Percentiles rank a stretch among this genome's conserved stretches.
Evolutionary conservation across 208 protist genomes (phyloP).

Genomic region (Leishmania aethiopica): DNA sequence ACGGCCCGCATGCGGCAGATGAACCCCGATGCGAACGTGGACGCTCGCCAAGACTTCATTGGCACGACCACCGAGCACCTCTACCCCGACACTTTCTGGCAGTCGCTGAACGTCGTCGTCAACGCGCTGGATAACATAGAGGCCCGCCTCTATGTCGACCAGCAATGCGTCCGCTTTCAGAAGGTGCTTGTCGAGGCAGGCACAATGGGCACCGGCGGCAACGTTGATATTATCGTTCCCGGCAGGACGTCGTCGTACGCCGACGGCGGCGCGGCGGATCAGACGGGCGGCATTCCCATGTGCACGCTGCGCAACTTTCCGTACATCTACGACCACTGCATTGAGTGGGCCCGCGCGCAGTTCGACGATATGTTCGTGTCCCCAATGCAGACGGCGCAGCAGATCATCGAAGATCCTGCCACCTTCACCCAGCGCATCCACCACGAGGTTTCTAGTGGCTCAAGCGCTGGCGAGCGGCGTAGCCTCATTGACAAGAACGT

Average conservation of each 20-base stretch:
- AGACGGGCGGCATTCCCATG: constrained; percentile 97
- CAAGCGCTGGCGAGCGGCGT: constrained; percentile 71
- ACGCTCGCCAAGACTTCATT: constrained; percentile 91
- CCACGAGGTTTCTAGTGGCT: constrained; percentile 56
- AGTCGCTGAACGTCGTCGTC: constrained; percentile 93
- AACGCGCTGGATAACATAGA: constrained; percentile 99
- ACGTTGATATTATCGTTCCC: constrained; percentile 98
- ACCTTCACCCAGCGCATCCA: constrained; percentile 69
- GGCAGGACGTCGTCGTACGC: constrained; percentile 98
- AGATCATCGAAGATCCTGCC: constrained; percentile 80
- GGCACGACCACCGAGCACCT: constrained; percentile 95
- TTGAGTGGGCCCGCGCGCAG: constrained; percentile 95
- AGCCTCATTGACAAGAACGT: constrained; percentile 86
- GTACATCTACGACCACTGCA: constrained; percentile 98
- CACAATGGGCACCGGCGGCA: constrained; percentile 99
- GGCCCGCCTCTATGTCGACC: constrained; percentile 96
- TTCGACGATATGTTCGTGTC: constrained; percentile 94
- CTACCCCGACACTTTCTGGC: constrained; percentile 97
- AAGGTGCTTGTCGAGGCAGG: constrained; percentile 99
- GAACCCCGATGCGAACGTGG: constrained; percentile 93
- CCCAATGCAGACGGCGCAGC: constrained; percentile 73
- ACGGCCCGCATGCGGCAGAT: constrained; percentile 93
- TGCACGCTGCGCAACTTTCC: constrained; percentile 99
- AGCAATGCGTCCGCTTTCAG: constrained; percentile 94
- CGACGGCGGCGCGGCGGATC: constrained; percentile 95